Evolutionary conservation across 192 early-diverging fungal species (phyloP).

Genomic region (Backusella mclennaniae): DNA sequence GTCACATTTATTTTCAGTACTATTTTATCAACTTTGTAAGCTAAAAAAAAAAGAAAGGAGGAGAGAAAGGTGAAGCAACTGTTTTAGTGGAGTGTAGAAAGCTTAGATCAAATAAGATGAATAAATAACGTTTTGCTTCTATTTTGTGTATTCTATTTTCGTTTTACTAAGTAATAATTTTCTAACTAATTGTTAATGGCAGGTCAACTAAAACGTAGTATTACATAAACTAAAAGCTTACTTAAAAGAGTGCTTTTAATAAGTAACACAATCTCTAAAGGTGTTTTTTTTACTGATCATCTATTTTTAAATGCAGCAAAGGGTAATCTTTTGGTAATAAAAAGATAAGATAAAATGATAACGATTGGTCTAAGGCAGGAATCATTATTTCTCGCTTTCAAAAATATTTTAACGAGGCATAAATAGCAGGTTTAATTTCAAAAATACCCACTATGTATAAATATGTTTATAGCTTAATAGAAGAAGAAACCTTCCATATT

Average conservation of each 20-base stretch:
- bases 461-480: neutral
- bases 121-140: neutral
- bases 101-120: no score
- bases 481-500: neutral
- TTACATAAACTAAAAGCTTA: neutral
- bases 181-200: neutral
- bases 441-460: neutral
- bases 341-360: slow-evolving; percentile 3
- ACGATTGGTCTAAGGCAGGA: neutral
- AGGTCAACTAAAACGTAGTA: neutral
- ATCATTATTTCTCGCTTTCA: neutral
- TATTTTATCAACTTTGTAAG: neutral
- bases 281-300: neutral
- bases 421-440: neutral
- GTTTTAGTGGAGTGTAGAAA: no score
- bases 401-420: neutral
- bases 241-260: neutral
- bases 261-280: neutral
- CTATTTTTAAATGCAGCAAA: neutral
- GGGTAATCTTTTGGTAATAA: slow-evolving; percentile 1
- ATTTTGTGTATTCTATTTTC: neutral
- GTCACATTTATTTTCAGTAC: neutral
- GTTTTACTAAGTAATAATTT: neutral
- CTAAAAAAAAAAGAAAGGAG: neutral
- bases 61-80: neutral